Percentiles rank a stretch among this genome's conserved stretches.
phyloP scores from a whole-genome alignment of 148 eudicot genomes.

The Heliamphora exappendiculata region DNA sequence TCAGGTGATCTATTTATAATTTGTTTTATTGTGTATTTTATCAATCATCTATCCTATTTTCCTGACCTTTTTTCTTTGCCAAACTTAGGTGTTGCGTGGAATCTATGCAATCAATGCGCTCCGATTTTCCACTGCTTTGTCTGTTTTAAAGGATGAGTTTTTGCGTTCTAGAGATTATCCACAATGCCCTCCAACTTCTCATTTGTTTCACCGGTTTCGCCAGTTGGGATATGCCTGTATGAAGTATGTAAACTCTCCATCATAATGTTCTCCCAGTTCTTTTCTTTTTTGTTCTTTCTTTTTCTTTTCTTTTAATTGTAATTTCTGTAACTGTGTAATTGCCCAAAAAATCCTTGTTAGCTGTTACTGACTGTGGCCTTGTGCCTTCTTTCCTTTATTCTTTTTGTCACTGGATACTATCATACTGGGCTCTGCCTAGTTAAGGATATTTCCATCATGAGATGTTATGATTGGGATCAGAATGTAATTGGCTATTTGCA shows the following conservation, averaged over 20 bases:
- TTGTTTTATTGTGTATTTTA: not conserved
- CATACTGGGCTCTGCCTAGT: not conserved
- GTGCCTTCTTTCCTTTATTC: not conserved
- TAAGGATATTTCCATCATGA: not conserved
- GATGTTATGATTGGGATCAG: not conserved
- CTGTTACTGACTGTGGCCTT: not conserved
- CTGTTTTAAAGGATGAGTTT: constrained; percentile 92
- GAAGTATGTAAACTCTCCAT: constrained; percentile 40
- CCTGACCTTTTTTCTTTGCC: constrained; percentile 6
- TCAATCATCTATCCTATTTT: constrained; percentile 4
- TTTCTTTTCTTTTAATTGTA: not conserved
- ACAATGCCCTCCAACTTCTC: constrained; percentile 90
- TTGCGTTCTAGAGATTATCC: constrained; percentile 98
- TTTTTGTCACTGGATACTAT: not conserved
- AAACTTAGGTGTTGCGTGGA: constrained; percentile 73
- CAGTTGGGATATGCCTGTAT: constrained; percentile 96
- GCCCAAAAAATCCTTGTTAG: too few relatives aligned
- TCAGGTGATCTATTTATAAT: constrained; percentile 48
- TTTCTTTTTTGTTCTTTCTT: not conserved
- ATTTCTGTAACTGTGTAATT: too few relatives aligned
- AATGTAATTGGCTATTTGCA: not conserved
- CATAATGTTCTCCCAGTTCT: not conserved
- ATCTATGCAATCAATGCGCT: constrained; percentile 90
- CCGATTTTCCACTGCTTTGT: constrained; percentile 90
- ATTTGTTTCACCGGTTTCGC: constrained; percentile 89